These are phyloP conservation scores for Auriscalpium orientale DNA, from an alignment of 768 basidiomycete genomes.

Conservation along the genomic window DNA sequence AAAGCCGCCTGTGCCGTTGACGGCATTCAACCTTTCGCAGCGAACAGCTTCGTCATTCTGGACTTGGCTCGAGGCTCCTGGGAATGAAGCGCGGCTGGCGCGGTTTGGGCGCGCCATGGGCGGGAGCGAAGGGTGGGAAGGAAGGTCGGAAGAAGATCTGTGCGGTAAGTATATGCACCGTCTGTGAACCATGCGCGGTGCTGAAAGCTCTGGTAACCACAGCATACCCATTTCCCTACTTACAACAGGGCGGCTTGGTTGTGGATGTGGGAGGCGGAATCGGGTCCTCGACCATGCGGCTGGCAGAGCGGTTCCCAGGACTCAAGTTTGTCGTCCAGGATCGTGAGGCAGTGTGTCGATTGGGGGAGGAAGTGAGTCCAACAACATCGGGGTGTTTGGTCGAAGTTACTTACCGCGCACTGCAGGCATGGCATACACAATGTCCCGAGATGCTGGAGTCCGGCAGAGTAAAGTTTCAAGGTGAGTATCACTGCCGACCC, in stretches of 20 bases:
- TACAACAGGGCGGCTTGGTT: slow-evolving; percentile 43
- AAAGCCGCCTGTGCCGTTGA: slow-evolving; percentile 28
- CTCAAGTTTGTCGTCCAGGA: slow-evolving; percentile 59
- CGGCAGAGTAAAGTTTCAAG: slow-evolving; percentile 14
- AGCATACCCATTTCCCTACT: slow-evolving; percentile 55
- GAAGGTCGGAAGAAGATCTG: slow-evolving; percentile 30
- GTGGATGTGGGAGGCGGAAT: slow-evolving; percentile 71
- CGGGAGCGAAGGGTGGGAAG: slow-evolving; percentile 66
- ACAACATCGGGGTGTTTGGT: neutral
- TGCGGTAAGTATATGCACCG: slow-evolving; percentile 12
- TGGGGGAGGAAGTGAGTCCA: slow-evolving; percentile 30
- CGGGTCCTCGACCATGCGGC: slow-evolving; percentile 41
- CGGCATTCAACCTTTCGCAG: slow-evolving; percentile 73
- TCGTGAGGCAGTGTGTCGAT: slow-evolving; percentile 41
- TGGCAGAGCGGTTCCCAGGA: slow-evolving; percentile 31
- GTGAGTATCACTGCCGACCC: slow-evolving; percentile 4
- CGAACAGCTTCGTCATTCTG: slow-evolving; percentile 45
- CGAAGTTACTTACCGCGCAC: neutral
- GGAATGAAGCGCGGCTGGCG: slow-evolving; percentile 38
- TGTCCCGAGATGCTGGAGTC: slow-evolving; percentile 13
- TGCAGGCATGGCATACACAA: slow-evolving; percentile 14
- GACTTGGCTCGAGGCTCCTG: slow-evolving; percentile 64
- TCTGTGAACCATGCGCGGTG: neutral
- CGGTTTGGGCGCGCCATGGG: slow-evolving; percentile 74
- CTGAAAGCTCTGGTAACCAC: slow-evolving; percentile 2